These are phyloP conservation scores for Trametes maxima DNA, from an alignment of 768 basidiomycete species.

Conservation along the genomic window DNA sequence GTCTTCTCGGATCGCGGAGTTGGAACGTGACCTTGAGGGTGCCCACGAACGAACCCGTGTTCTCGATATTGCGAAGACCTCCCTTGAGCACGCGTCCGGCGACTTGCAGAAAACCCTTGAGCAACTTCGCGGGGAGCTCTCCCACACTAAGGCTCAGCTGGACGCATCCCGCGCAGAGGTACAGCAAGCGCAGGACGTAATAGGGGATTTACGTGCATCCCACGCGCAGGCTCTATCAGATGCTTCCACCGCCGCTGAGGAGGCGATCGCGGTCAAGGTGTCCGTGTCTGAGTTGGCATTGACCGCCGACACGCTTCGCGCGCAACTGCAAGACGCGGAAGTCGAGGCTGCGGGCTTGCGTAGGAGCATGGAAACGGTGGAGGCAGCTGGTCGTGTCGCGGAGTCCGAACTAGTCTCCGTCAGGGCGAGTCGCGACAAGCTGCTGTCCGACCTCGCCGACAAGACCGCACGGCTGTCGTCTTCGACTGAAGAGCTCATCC, in stretches of 20 bases:
- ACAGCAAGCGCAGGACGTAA: constrained; percentile 3
- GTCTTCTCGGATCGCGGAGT: constrained; percentile 9
- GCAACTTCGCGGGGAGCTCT: constrained; percentile 8
- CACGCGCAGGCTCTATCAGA: constrained; percentile 2
- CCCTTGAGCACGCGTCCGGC: constrained; percentile 9
- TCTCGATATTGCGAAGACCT: constrained; percentile 10
- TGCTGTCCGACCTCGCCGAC: constrained; percentile 27
- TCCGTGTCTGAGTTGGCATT: constrained; percentile 14
- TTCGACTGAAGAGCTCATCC: constrained; percentile 21
- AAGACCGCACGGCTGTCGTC: constrained; percentile 33
- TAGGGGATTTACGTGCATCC: constrained; percentile 1
- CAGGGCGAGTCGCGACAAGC: constrained; percentile 2
- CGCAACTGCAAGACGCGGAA: constrained; percentile 4
- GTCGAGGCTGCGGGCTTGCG: constrained; percentile 7
- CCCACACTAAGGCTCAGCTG: constrained; percentile 8
- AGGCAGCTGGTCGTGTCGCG: constrained; percentile 8
- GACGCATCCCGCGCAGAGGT: background rate
- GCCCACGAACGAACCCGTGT: constrained; percentile 3
- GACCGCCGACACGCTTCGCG: constrained; percentile 9
- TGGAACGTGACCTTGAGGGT: constrained; percentile 9
- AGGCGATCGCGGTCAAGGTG: background rate
- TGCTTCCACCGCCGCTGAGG: background rate
- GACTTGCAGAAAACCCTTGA: constrained; percentile 14
- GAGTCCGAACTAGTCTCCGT: constrained; percentile 14
- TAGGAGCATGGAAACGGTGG: constrained; percentile 4